Evolutionary conservation across 179 eudicot species (phyloP), one percentile per base, ranked within the genome.

Genomic region (Patellifolia procumbens): DNA sequence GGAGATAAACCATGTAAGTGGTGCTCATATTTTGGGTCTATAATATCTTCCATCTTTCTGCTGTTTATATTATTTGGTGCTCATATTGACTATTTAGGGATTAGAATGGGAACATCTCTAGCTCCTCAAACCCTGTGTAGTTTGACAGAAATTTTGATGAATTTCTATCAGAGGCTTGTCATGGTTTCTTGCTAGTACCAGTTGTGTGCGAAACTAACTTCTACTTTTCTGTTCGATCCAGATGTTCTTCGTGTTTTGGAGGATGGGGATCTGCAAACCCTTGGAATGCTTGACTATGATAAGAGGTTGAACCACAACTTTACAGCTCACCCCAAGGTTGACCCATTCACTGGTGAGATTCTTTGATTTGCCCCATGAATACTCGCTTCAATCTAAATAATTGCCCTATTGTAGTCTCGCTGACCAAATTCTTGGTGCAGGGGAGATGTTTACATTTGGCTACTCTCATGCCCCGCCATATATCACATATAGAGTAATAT

Each of bases 391-490:
- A 4, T 22, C 7, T 26, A 15, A n/a, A 49, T 19, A 1, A 59
- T 13, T 4, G 45, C 2, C 29, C 22, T 42, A 74, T 37, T 62
- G 7, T 4, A 52, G 59, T 28, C 22, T 58, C 26, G 58, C 68
- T 65, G 32, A 79, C 70, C 13, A 60, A 31, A 1, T 49, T 76
- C 66, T 78, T 31, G n/a, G 12, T 86, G 83, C 88, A 94, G 98
- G 97, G 49, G 98, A 94, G 80, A 92, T 94, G 98, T 94, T 94
- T 81, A 90, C 98, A 46, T 94, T 94, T 85, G 98, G 97, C 52
- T 91, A 90, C 81, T 84, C 93, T 68, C 91, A 86, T 32, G 73
- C 82, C 59, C 91, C 94, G 34, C 98, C 98, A 28, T 91, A 91
- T 80, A 51, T 86, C 62, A 94, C 97, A 28, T 94, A 94, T 71